Evolutionary conservation across 345 rosid species (phyloP), one percentile per base, ranked within the genome.

Genomic region (Erodium maritimum): DNA sequence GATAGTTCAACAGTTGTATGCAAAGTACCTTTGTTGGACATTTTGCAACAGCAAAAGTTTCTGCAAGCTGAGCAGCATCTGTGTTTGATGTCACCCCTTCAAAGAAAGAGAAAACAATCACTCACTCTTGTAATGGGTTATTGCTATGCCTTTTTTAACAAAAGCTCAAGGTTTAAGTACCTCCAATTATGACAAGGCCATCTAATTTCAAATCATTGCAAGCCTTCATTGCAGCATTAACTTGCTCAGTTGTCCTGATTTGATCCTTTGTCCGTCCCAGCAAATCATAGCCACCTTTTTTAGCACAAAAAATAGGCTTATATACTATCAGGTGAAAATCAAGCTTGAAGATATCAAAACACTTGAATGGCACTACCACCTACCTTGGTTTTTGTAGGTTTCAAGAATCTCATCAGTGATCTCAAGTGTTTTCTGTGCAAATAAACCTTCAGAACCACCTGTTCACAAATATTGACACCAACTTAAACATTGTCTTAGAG

Each of bases 11-110:
- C 9, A 19, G 17, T n/a, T n/a, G 17, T 11, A 24, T 20, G 19
- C 0, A 10, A 29, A 52, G 42, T 64, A 93, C 99, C 91, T 90
- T 89, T 5, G 99, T 93, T 58, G 74, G 71, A 79, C 99, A 87
- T 65, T 85, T 72, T 52, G 90, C 85, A 73, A 71, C 97, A 48
- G 91, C 88, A 75, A 93, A 93, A 65, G 82, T 89, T 71, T 93
- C 99, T 46, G 99, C 95, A 57, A 93, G 99, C 71, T 93, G 95
- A 69, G 97, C 99, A 21, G 99, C 99, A 76, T 93, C 99, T 2
- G 99, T 83, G 77, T 93, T 93, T 66, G 97, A 93, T 50, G 81
- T 87, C 52, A 90, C 91, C 62, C 99, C 99, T 93, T 62, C 61
- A 79, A 74, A 68, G 66, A 54, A 9, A 67, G 52, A 58, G 11